phyloP scores from a whole-genome alignment of 192 early-diverging fungal species.

The Coemansia sp. region DNA sequence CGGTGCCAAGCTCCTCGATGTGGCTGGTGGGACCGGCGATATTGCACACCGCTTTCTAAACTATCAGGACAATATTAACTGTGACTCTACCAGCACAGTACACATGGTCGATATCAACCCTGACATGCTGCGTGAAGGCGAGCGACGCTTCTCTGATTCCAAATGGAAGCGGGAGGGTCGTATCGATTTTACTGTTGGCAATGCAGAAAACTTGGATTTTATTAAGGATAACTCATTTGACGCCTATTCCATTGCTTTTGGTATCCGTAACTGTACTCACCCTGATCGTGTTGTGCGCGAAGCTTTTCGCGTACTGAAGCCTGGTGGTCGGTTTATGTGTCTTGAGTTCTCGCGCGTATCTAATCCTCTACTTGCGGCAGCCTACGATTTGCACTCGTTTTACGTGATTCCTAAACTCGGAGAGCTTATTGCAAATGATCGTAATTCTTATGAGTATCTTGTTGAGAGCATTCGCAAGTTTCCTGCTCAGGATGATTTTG shows the following conservation, averaged over 20 bases:
- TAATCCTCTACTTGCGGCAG: constrained; percentile 78
- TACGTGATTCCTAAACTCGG: constrained; percentile 89
- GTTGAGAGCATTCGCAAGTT: constrained; percentile 96
- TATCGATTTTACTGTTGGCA: constrained; percentile 76
- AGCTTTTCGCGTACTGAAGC: constrained; percentile 92
- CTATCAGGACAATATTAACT: constrained; percentile 70
- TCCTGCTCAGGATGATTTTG: constrained; percentile 86
- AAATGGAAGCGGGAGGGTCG: constrained; percentile 56
- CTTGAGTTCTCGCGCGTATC: constrained; percentile 90
- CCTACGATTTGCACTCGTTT: constrained; percentile 94
- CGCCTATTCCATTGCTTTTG: constrained; percentile 96
- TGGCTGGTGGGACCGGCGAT: constrained; percentile 97
- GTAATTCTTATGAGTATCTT: constrained; percentile 93
- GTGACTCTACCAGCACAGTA: constrained; percentile 59
- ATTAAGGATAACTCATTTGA: constrained; percentile 80
- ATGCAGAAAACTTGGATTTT: constrained; percentile 80
- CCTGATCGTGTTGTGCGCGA: constrained; percentile 83
- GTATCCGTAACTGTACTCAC: constrained; percentile 96
- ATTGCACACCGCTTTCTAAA: constrained; percentile 95
- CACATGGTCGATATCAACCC: constrained; percentile 96
- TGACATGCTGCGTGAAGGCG: constrained; percentile 89
- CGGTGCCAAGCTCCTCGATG: constrained; percentile 85
- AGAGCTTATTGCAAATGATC: constrained; percentile 82
- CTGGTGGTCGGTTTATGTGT: constrained; percentile 94
- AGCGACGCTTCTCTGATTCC: constrained; percentile 63